Percentiles rank a stretch among this genome's conserved stretches.
Conservation (phyloP, 805 yeast genomes). For the Brettanomyces bruxellensis region DNA sequence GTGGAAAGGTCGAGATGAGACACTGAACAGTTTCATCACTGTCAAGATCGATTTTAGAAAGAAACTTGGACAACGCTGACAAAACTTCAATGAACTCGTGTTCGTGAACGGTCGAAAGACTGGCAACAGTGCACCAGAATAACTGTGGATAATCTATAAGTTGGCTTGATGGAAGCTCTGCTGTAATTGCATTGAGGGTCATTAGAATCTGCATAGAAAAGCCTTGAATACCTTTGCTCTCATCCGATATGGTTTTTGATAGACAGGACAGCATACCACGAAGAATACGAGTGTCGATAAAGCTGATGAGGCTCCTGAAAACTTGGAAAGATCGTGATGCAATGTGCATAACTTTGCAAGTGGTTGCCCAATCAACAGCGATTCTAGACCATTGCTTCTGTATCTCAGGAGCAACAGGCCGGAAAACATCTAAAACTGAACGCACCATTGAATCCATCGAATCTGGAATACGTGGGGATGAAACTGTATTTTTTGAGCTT, state of each 20-base stretch:
- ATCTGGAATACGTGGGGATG: slow-evolving; percentile 58
- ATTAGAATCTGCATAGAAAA: slow-evolving; percentile 94
- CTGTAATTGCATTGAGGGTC: slow-evolving; percentile 90
- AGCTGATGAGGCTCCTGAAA: slow-evolving; percentile 73
- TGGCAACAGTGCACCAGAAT: slow-evolving; percentile 93
- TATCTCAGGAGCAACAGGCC: slow-evolving; percentile 35
- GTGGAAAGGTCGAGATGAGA: slow-evolving; percentile 79
- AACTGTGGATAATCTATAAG: slow-evolving; percentile 84
- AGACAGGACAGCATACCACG: slow-evolving; percentile 89
- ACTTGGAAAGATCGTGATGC: slow-evolving; percentile 96
- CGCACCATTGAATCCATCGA: slow-evolving; percentile 72
- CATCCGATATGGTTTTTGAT: slow-evolving; percentile 89
- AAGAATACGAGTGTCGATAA: slow-evolving; percentile 79
- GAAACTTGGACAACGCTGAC: slow-evolving; percentile 71
- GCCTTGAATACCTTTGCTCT: slow-evolving; percentile 83
- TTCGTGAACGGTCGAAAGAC: slow-evolving; percentile 83
- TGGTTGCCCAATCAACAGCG: slow-evolving; percentile 89
- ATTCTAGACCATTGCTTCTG: slow-evolving; percentile 80
- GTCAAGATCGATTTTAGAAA: slow-evolving; percentile 79
- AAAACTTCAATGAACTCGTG: slow-evolving; percentile 86
- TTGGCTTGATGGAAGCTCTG: slow-evolving; percentile 70
- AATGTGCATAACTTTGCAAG: slow-evolving; percentile 93
- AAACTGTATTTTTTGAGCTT: neutral
- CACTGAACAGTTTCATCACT: slow-evolving; percentile 80
- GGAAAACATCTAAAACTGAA: slow-evolving; percentile 50